Evolutionary conservation across 2,329 filamentous ascomycete species (phyloP).

Genomic region (Xylariaceae sp.): DNA sequence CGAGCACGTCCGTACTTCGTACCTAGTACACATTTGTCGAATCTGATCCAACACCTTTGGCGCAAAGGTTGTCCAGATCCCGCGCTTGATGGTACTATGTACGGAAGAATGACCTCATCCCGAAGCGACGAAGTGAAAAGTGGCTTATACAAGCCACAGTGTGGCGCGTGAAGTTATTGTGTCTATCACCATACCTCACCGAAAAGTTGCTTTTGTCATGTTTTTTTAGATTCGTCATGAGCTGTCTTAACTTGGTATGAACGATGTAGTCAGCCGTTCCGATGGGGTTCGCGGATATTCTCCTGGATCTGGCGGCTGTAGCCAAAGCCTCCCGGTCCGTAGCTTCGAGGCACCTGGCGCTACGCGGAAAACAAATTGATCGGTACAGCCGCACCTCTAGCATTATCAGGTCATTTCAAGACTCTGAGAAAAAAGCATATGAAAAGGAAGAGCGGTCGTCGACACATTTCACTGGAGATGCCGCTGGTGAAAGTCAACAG

Average conservation of each 20-base stretch:
- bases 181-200: not conserved
- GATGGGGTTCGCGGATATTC: conserved; percentile 61
- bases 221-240: not conserved
- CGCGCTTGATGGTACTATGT: too few relatives aligned
- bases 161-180: conserved; percentile 19
- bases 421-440: conserved; percentile 11
- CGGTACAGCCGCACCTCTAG: conserved; percentile 46
- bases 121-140: too few relatives aligned
- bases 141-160: conserved; percentile 29
- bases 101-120: too few relatives aligned
- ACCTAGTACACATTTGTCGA: too few relatives aligned
- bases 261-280: conserved; percentile 15
- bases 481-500: conserved; percentile 7
- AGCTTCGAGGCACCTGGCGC: conserved; percentile 57
- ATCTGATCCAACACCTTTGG: too few relatives aligned
- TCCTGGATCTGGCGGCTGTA: conserved; percentile 66
- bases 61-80: too few relatives aligned
- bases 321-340: conserved; percentile 66
- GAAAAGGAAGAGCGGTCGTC: not conserved
- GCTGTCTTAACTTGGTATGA: conserved; percentile 12
- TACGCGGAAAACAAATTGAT: conserved; percentile 53
- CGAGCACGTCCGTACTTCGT: too few relatives aligned
- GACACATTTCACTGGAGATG: not conserved
- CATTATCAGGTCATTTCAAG: conserved; percentile 37
- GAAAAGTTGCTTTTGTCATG: not conserved